phyloP scores from a whole-genome alignment of 2,329 filamentous ascomycete species.

The Graphilbum fragrans region DNA sequence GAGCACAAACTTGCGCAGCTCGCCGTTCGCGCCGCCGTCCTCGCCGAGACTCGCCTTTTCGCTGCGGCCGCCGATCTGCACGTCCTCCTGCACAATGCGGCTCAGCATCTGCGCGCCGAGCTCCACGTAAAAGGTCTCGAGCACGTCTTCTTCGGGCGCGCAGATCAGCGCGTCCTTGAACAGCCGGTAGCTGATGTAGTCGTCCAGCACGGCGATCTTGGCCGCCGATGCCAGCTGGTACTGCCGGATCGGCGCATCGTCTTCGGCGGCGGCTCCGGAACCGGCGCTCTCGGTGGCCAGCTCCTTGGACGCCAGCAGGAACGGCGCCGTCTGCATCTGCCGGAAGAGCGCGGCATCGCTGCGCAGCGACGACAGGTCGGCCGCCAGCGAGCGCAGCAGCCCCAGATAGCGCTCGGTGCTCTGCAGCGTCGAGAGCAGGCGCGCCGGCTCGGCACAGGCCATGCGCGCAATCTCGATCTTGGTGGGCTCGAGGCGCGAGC shows the following conservation, averaged over 20 bases:
- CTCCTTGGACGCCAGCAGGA: conserved; percentile 76
- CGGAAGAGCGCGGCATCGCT: conserved; percentile 67
- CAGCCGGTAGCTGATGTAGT: conserved; percentile 76
- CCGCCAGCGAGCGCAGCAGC: conserved; percentile 68
- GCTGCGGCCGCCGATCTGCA: conserved; percentile 55
- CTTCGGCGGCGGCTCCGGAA: conserved; percentile 38
- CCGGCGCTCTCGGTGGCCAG: conserved; percentile 33
- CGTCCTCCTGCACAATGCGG: conserved; percentile 64
- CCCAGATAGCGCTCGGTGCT: conserved; percentile 77
- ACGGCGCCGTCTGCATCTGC: conserved; percentile 62
- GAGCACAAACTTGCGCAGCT: conserved; percentile 65
- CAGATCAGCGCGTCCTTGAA: conserved; percentile 79
- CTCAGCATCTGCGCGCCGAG: conserved; percentile 71
- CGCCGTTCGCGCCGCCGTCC: conserved; percentile 33
- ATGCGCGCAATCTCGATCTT: conserved; percentile 74
- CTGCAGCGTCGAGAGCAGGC: conserved; percentile 68
- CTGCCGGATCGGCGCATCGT: conserved; percentile 56
- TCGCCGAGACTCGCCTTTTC: conserved; percentile 48
- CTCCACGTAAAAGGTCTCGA: conserved; percentile 75
- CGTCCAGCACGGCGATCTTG: conserved; percentile 70
- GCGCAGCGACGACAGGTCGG: conserved; percentile 56
- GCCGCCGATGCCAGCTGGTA: conserved; percentile 64
- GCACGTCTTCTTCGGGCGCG: conserved; percentile 75
- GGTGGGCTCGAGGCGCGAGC: conserved; percentile 83
- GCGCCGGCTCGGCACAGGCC: conserved; percentile 71